Base-by-base conservation (phyloP, 768 basidiomycete genomes). In the Lactarius deliciosus region DNA sequence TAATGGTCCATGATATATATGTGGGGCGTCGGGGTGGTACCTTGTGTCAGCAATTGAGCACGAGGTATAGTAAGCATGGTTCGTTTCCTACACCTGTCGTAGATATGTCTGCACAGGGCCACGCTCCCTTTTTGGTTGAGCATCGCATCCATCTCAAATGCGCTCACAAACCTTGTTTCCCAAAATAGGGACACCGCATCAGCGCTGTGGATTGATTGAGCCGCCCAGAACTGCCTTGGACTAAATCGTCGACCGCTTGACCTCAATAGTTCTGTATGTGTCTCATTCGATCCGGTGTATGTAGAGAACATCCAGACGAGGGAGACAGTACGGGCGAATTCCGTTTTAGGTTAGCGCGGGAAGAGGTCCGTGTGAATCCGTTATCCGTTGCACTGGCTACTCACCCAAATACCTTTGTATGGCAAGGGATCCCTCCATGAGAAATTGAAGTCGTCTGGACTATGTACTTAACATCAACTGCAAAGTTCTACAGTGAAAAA, bases 1-100 rank as follows among this genome's bases (percentile, higher is more conserved):
- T 30, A n/a, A n/a, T 20, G 30, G 16, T 15, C 1, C 57, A 2
- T n/a, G 34, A 57, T 57, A 47, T 66, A 66, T 61, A 66, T 41
- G 47, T n/a, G 50, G 50, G 7, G 22, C 5, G 5, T 53, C 11
- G 22, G 11, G 22, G 47, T 25, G 11, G 50, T 53, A 53, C 50
- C 50, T 53, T 11, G 50, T 22, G 50, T 53, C 50, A 53, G 50
- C 50, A 53, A 53, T 25, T 15, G 50, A 13, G 11, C 22, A 25
- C 50, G 50, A 13, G 50, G 50, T 32, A 32, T 32, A 32, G 32
- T 53, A 9, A 40, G 25, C 50, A 53, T 53, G 38, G 15, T 40
- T 40, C 38, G 10, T 9, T 50, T 13, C 47, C 25, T 25, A 25
- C 22, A 25, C 22, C 47, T 25, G 47, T 22, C 47, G 22, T 22